These are phyloP conservation scores for Fusarium begoniae DNA, from an alignment of 2,329 filamentous ascomycete species.

Conservation along the genomic window DNA sequence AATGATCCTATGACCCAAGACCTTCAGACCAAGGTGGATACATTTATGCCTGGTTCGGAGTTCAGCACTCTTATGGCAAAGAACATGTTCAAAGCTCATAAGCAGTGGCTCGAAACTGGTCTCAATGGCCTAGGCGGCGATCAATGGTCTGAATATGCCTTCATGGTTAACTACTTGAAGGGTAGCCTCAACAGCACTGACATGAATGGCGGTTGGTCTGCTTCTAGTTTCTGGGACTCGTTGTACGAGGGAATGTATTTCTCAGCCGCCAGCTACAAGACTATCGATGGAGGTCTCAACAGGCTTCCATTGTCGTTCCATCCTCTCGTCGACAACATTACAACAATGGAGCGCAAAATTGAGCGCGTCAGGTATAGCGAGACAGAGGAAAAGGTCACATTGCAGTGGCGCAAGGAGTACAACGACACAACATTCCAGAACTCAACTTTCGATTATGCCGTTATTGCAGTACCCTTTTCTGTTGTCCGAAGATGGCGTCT, in stretches of 20 bases:
- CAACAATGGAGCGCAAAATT: slow-evolving; percentile 2
- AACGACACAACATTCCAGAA: slow-evolving; percentile 10
- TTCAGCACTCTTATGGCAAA: slow-evolving; percentile 16
- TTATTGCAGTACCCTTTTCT: not conserved
- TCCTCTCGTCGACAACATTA: not conserved
- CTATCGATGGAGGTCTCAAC: not conserved
- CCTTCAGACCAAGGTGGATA: not conserved
- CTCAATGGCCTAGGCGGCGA: not conserved
- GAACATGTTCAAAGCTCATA: slow-evolving; percentile 16
- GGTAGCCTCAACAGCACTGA: slow-evolving; percentile 2
- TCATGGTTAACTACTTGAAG: slow-evolving; percentile 15
- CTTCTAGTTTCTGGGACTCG: not conserved
- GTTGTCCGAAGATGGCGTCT: slow-evolving; percentile 10
- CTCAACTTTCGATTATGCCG: not conserved
- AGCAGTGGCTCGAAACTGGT: slow-evolving; percentile 11
- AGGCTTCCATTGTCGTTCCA: not conserved
- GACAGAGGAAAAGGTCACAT: not conserved
- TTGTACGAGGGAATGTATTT: not conserved
- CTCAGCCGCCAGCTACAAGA: not conserved
- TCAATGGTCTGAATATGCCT: slow-evolving; percentile 5
- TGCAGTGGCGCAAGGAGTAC: not conserved
- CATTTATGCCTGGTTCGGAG: not conserved
- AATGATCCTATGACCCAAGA: not conserved
- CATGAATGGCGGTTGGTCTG: not conserved
- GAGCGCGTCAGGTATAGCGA: not conserved